Conservation (phyloP, 2,329 filamentous ascomycete species). For the Epichloe uncinata region DNA sequence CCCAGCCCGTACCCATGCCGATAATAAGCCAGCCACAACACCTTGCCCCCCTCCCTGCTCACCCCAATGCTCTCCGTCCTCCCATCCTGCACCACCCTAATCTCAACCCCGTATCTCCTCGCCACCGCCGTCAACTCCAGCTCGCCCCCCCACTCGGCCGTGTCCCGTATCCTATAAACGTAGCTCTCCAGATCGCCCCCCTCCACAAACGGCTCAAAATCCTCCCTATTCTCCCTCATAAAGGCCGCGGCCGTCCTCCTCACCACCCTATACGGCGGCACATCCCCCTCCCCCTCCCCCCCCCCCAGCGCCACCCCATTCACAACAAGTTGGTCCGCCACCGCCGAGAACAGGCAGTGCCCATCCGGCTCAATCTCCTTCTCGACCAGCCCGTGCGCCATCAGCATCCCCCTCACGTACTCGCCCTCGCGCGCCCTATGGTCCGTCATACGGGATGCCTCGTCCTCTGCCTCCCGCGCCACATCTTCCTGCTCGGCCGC, state of each 20-base stretch:
- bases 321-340: slow-evolving; percentile 6
- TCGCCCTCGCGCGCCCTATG: slow-evolving; percentile 55
- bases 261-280: slow-evolving; percentile 49
- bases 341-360: slow-evolving; percentile 83
- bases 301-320: background rate
- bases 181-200: slow-evolving; percentile 58
- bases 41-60: slow-evolving; percentile 31
- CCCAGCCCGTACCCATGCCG: slow-evolving; percentile 85
- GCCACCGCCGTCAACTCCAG: slow-evolving; percentile 79
- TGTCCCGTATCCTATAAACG: slow-evolving; percentile 63
- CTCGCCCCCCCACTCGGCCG: slow-evolving; percentile 96
- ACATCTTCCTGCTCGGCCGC: slow-evolving; percentile 71
- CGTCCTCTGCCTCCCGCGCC: slow-evolving; percentile 53
- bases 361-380: slow-evolving; percentile 78
- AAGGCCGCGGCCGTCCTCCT: slow-evolving; percentile 62
- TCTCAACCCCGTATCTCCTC: slow-evolving; percentile 63
- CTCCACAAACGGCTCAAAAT: slow-evolving; percentile 79
- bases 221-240: slow-evolving; percentile 59
- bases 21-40: slow-evolving; percentile 86
- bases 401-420: slow-evolving; percentile 56
- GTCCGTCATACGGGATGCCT: slow-evolving; percentile 64
- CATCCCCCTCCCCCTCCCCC: background rate
- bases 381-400: slow-evolving; percentile 51
- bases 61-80: slow-evolving; percentile 57
- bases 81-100: slow-evolving; percentile 78